Evolutionary conservation across 768 basidiomycete species (phyloP), one percentile per base, ranked within the genome.

Genomic region (Boletus sp.): DNA sequence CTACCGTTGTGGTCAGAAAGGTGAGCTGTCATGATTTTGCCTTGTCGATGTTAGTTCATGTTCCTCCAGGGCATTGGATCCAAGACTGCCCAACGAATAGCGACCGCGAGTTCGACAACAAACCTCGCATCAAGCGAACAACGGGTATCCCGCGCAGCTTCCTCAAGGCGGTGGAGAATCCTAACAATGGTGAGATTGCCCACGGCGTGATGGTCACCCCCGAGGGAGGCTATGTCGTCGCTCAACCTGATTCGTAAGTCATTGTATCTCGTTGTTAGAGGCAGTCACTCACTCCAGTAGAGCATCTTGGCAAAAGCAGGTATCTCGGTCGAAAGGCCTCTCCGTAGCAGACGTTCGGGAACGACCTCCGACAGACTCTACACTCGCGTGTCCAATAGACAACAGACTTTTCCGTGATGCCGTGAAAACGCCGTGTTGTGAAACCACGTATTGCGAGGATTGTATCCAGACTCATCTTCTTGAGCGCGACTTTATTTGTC

Each of bases 101-200:
- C 63, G 93, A 99, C 67, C 88, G 93, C 47, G 93, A 95, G 46
- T 97, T 87, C 60, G 93, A 96, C 71, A 88, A 98, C 64, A 79
- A 89, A 53, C 96, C 96, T 44, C 88, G 95, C 27, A 95, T 99
- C 70, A 98, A 98, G 69, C 82, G 97, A 47, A 98, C 97, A 5
- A 99, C 97, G 10, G 97, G 97, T 72, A 99, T 99, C 57, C 97
- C 97, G 5, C 83, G 95, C 60, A 95, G 92, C 68, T 98, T 99
- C 84, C 76, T 99, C 51, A 97, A 97, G 70, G 88, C 93, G 0
- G 94, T 98, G 27, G 94, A 97, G 52, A 90, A 90, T 55, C 93
- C 93, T 11, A 82, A 80, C 49, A 79, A 74, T 52, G 85, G 81
- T 21, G 84, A 85, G 54, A 73, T 88, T 27, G 82, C 84, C 7